phyloP scores from a whole-genome alignment of 176 grass and related monocot genomes.

The Chrysopogon serrulatus region DNA sequence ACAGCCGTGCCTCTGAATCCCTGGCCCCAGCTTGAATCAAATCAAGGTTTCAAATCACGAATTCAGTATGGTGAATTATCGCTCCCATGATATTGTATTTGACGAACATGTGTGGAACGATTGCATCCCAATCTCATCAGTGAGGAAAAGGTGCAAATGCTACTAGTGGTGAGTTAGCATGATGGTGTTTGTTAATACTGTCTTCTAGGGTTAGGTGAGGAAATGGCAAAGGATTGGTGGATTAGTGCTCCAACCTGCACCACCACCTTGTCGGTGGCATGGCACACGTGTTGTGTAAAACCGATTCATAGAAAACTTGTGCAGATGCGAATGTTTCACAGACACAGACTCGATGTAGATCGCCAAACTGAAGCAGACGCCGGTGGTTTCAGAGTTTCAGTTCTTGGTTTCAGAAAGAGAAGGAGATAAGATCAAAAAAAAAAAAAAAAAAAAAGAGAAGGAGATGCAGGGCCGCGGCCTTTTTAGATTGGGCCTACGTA shows the following conservation, averaged over 20 bases:
- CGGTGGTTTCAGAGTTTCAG: not conserved
- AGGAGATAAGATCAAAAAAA: too few relatives aligned
- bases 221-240: not conserved
- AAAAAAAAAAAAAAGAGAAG: too few relatives aligned
- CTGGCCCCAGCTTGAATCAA: slow-evolving; percentile 13
- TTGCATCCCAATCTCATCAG: not conserved
- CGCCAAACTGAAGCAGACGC: not conserved
- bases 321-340: not conserved
- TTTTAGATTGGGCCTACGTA: not conserved
- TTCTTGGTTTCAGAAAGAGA: not conserved
- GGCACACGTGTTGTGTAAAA: not conserved
- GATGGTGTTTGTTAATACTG: not conserved
- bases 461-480: not conserved
- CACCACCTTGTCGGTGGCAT: slow-evolving; percentile 2
- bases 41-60: slow-evolving; percentile 24
- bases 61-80: not conserved
- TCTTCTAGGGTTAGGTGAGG: not conserved
- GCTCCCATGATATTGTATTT: slow-evolving; percentile 17
- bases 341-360: not conserved
- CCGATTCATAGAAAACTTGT: too few relatives aligned
- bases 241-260: not conserved
- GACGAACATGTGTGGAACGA: not conserved
- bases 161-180: not conserved
- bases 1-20: slow-evolving; percentile 4
- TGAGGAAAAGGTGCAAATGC: not conserved